phyloP scores from a whole-genome alignment of 495 filamentous ascomycete species.

The Aspergillus nidulans region DNA sequence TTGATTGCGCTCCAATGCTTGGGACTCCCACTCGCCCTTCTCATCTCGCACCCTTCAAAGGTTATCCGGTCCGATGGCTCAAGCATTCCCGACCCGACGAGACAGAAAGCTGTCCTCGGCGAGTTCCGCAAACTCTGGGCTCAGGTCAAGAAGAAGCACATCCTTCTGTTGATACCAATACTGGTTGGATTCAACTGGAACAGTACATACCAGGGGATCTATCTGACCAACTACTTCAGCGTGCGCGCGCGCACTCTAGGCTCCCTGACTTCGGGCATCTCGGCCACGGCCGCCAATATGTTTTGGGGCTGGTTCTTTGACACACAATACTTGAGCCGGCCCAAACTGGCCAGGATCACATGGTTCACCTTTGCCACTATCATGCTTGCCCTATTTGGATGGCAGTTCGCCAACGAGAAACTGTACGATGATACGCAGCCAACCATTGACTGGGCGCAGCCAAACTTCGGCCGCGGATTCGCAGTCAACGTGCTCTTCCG shows the following conservation, averaged over 20 bases:
- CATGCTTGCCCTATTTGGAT: slow-evolving; percentile 4
- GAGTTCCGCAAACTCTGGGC: slow-evolving; percentile 7
- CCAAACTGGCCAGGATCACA: slow-evolving; percentile 4
- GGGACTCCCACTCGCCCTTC: slow-evolving; percentile 3
- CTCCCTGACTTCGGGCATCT: slow-evolving; percentile 1
- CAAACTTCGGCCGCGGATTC: slow-evolving; percentile 5
- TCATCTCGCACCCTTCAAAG: slow-evolving; percentile 8
- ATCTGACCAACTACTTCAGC: slow-evolving; percentile 11
- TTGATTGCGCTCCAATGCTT: slow-evolving; percentile 7
- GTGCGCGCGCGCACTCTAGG: slow-evolving; percentile 9
- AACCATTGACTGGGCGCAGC: slow-evolving; percentile 8
- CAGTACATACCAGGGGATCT: slow-evolving; percentile 10
- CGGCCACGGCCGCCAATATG: slow-evolving; percentile 5
- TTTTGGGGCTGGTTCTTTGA: slow-evolving; percentile 13
- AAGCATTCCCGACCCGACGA: background rate
- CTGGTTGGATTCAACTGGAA: slow-evolving; percentile 10
- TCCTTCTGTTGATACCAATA: slow-evolving; percentile 5
- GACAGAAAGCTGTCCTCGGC: slow-evolving; percentile 5
- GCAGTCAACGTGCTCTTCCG: slow-evolving; percentile 10
- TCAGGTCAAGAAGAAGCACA: slow-evolving; percentile 6
- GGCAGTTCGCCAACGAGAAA: slow-evolving; percentile 8
- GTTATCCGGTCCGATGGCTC: slow-evolving; percentile 7
- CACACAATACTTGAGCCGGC: background rate
- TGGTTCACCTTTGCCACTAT: slow-evolving; percentile 6
- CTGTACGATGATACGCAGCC: slow-evolving; percentile 5